Evolutionary conservation across 805 yeast genomes (phyloP).

Genomic region (Candida parachauliodes): DNA sequence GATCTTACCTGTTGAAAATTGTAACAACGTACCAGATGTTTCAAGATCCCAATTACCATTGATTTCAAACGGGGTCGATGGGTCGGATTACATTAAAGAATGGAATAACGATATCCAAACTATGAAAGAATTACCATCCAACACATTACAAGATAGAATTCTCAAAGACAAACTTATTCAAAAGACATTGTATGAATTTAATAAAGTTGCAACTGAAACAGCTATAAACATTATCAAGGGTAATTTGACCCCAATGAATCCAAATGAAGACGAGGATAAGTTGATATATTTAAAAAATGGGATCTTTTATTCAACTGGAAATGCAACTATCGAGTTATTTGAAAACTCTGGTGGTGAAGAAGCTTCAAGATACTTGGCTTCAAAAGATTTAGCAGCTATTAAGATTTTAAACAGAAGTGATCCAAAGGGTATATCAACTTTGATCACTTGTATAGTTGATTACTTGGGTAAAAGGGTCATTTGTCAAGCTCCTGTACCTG

Average conservation of each 20-base stretch:
- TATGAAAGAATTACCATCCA: slow-evolving; percentile 64
- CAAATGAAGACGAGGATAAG: slow-evolving; percentile 58
- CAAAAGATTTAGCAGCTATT: slow-evolving; percentile 75
- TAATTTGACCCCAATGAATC: slow-evolving; percentile 73
- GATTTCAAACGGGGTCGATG: slow-evolving; percentile 55
- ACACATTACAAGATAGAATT: slow-evolving; percentile 60
- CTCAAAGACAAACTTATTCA: slow-evolving; percentile 72
- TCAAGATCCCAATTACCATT: slow-evolving; percentile 57
- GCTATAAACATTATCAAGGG: slow-evolving; percentile 76
- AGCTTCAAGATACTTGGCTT: slow-evolving; percentile 77
- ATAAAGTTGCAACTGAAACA: slow-evolving; percentile 70
- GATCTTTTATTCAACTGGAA: slow-evolving; percentile 80
- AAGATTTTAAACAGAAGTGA: slow-evolving; percentile 66
- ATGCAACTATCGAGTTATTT: slow-evolving; percentile 61
- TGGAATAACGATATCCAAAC: slow-evolving; percentile 92
- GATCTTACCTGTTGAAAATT: slow-evolving; percentile 45
- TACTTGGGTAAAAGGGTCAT: slow-evolving; percentile 84
- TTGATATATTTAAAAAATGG: slow-evolving; percentile 77
- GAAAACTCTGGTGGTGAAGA: slow-evolving; percentile 71
- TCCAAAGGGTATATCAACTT: slow-evolving; percentile 57
- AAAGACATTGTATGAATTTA: slow-evolving; percentile 72
- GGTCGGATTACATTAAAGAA: slow-evolving; percentile 59
- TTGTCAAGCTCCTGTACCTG: slow-evolving; percentile 96
- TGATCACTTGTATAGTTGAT: slow-evolving; percentile 84
- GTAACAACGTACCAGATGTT: slow-evolving; percentile 45